A percentile compares a stretch with the other conserved stretches of the same genome.
phyloP scores from a whole-genome alignment of 768 basidiomycete genomes.

The Guyanaporus albipodus region DNA sequence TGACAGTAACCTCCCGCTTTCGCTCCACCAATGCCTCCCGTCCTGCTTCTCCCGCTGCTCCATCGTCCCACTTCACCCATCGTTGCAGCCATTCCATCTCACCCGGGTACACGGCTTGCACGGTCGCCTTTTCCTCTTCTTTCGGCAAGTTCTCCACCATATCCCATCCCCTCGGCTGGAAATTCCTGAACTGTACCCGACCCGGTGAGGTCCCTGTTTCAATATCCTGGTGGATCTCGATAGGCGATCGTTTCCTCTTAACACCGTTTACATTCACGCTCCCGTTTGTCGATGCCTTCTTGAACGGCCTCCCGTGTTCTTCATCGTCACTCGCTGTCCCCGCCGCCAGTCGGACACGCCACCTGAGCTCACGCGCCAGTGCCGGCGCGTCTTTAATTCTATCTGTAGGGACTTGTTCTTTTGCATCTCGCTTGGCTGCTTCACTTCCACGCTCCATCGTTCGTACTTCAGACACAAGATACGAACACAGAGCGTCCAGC shows the following conservation, averaged over 20 bases:
- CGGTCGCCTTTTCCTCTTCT: conserved; percentile 38
- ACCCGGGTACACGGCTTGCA: conserved; percentile 39
- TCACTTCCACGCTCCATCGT: conserved; percentile 70
- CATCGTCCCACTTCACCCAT: conserved; percentile 39
- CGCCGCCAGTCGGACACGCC: conserved; percentile 65
- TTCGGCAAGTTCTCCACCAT: conserved; percentile 39
- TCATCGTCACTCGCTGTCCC: conserved; percentile 72
- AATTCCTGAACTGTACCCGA: conserved; percentile 52
- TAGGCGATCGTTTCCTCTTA: conserved; percentile 40
- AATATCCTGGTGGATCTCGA: conserved; percentile 10
- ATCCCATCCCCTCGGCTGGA: conserved; percentile 68
- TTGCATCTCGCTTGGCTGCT: conserved; percentile 67
- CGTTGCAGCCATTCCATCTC: conserved; percentile 42
- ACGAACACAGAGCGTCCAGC: conserved; percentile 65
- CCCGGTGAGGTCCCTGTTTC: conserved; percentile 16
- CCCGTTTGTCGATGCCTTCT: conserved; percentile 25
- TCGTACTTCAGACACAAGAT: conserved; percentile 74
- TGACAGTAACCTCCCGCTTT: conserved; percentile 49
- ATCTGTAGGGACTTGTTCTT: conserved; percentile 78
- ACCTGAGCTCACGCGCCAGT: conserved; percentile 78
- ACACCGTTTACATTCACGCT: conserved; percentile 22
- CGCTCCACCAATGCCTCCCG: conserved; percentile 40
- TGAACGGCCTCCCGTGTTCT: conserved; percentile 28
- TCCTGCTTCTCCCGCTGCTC: conserved; percentile 26
- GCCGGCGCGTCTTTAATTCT: conserved; percentile 79